Percentiles rank a stretch among this genome's conserved stretches.
phyloP scores from a whole-genome alignment of 2,329 filamentous ascomycete genomes.

The Hypoxylon sp. region DNA sequence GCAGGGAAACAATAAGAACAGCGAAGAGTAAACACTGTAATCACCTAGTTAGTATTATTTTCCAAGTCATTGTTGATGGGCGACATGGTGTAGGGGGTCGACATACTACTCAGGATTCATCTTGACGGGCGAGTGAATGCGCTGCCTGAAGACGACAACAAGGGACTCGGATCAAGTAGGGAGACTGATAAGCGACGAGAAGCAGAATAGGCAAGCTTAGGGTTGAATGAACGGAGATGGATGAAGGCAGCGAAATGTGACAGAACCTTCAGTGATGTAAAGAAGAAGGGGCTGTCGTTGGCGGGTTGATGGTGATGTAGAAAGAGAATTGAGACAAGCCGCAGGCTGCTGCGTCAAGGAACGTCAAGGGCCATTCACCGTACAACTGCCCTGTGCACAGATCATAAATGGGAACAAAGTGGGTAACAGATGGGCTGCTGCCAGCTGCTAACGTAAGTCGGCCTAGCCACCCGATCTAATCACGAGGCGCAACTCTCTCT shows the following conservation, averaged over 20 bases:
- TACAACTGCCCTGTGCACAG: slow-evolving; percentile 20
- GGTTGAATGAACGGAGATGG: slow-evolving; percentile 34
- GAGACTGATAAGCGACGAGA: slow-evolving; percentile 31
- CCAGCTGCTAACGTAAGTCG: slow-evolving; percentile 42
- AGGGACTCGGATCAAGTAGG: slow-evolving; percentile 32
- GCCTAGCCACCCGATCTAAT: slow-evolving; percentile 44
- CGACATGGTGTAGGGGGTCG: slow-evolving; percentile 49
- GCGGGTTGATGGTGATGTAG: slow-evolving; percentile 49
- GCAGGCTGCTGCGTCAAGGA: slow-evolving; percentile 53
- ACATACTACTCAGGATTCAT: slow-evolving; percentile 97
- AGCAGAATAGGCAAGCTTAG: slow-evolving; percentile 2
- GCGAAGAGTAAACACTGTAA: slow-evolving; percentile 36
- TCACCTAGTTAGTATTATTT: slow-evolving; percentile 23
- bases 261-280: slow-evolving; percentile 35
- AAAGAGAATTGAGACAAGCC: slow-evolving; percentile 54
- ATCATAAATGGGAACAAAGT: neutral
- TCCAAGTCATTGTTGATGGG: slow-evolving; percentile 39
- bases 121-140: slow-evolving; percentile 61
- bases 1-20: slow-evolving; percentile 26
- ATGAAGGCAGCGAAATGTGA: slow-evolving; percentile 32
- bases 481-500: slow-evolving; percentile 37
- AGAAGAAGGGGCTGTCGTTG: slow-evolving; percentile 39
- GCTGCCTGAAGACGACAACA: slow-evolving; percentile 44
- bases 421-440: slow-evolving; percentile 14
- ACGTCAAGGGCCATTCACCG: slow-evolving; percentile 48